These are phyloP conservation scores for Neolentinus lepideus DNA, from an alignment of 1,284 basidiomycete species.

Conservation along the genomic window DNA sequence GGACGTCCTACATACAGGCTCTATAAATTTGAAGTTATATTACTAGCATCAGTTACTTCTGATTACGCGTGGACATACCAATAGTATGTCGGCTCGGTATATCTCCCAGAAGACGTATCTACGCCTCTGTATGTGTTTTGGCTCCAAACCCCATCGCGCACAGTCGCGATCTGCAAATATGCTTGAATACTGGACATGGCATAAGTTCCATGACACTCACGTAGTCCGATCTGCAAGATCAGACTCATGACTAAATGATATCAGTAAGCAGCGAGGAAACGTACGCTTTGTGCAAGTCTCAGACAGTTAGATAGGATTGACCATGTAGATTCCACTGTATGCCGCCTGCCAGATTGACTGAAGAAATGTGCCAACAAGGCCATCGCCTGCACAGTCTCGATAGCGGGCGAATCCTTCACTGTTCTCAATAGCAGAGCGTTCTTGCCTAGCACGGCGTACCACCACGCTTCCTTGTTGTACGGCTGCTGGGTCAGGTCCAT, in stretches of 20 bases:
- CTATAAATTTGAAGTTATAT: not conserved
- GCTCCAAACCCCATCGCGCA: constrained; percentile 53
- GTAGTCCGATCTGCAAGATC: constrained; percentile 6
- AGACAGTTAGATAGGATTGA: not conserved
- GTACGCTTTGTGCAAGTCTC: not conserved
- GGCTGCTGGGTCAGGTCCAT: constrained; percentile 1
- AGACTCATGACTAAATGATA: not conserved
- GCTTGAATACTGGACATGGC: constrained; percentile 36
- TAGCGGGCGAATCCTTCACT: not conserved
- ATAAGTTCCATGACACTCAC: constrained; percentile 1
- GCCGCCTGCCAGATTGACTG: not conserved
- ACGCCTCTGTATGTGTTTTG: constrained; percentile 57
- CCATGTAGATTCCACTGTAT: not conserved
- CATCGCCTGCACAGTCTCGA: not conserved
- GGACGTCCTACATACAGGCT: constrained; percentile 55
- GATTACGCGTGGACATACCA: constrained; percentile 28
- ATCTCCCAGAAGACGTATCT: constrained; percentile 69
- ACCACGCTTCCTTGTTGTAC: not conserved
- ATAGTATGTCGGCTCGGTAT: constrained; percentile 62
- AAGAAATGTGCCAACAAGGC: not conserved
- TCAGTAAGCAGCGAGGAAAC: not conserved
- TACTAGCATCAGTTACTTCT: not conserved
- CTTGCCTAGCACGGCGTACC: not conserved
- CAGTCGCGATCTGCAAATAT: constrained; percentile 53
- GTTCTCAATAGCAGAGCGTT: not conserved